Evolutionary conservation across 2,329 filamentous ascomycete genomes (phyloP), one percentile per base, ranked within the genome.

Genomic region (Allantophomopsis lycopodina): DNA sequence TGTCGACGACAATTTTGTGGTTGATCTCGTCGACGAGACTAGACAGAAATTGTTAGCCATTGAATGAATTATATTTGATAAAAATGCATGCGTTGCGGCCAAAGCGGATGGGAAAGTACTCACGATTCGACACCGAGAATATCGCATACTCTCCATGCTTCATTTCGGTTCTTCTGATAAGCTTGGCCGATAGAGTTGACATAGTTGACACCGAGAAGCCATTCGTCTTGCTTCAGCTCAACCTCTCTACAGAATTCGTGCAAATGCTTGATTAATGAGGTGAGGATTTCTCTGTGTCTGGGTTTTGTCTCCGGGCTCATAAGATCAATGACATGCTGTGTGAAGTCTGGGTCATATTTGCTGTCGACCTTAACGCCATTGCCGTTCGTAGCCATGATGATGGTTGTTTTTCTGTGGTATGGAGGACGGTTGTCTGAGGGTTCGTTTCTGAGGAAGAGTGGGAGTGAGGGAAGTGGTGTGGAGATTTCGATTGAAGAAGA

Each of bases 171-270:
- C 47, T 73, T 68, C 41, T 71, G 68, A 55, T 72, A 80, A 61
- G 81, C 78, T 61, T 81, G 72, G 46, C 82, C 82, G 37, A 81
- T 73, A 49, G 69, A 68, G 63, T 83, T 83, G 60, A 84, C 64
- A 56, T 75, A 48, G 21, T 13, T 21, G 18, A 86, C 75, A 36
- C 77, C 84, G 7, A 71, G 63, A 61, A 83, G 71, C 83, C 82
- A 88, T 63, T 91, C 84, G 41, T 82, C 79, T n/a, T 75, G 68
- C 7, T 81, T 88, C 42, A 91, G 73, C 56, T 87, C 73, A 45
- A 83, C 76, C 57, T 91, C 83, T 36, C 83, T 77, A 32, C 79
- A 76, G 58, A 89, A 89, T 60, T 86, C 83, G 61, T 91, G 84
- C 41, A 89, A 66, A 61, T 89, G 83, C 41, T 66, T 68, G 54